phyloP scores from a whole-genome alignment of 2,329 filamentous ascomycete genomes.

The Colletotrichum chrysophilum region DNA sequence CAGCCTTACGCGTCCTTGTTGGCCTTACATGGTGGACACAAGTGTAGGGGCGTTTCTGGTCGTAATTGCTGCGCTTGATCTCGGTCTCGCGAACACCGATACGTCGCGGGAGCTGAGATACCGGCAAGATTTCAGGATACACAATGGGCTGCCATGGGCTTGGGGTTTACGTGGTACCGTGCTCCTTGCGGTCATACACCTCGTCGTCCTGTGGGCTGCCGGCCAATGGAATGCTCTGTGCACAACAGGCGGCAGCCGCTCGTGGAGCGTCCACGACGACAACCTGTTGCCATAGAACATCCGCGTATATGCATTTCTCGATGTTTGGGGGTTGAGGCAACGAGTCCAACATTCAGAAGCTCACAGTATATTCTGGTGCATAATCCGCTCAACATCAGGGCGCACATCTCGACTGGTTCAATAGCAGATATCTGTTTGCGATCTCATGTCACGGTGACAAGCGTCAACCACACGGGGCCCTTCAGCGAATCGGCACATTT shows the following conservation, averaged over 20 bases:
- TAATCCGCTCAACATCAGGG: not conserved
- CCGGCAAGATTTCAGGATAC: not conserved
- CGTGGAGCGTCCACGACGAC: not conserved
- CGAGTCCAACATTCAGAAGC: not conserved
- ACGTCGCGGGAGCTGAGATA: not conserved
- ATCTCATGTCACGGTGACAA: not conserved
- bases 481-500: not conserved
- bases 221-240: slow-evolving; percentile 39
- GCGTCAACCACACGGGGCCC: not conserved
- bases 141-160: slow-evolving; percentile 21
- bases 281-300: not conserved
- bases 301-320: not conserved
- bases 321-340: not conserved
- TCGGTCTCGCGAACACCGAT: slow-evolving; percentile 43
- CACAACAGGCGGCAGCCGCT: slow-evolving; percentile 11
- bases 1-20: slow-evolving; percentile 71
- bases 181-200: slow-evolving; percentile 36
- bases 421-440: not conserved
- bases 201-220: slow-evolving; percentile 38
- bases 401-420: not conserved
- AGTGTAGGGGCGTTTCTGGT: slow-evolving; percentile 72
- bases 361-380: not conserved
- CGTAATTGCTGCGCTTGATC: slow-evolving; percentile 70
- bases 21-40: slow-evolving; percentile 71
- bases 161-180: slow-evolving; percentile 35